phyloP scores from a whole-genome alignment of 2,329 filamentous ascomycete species.

The Botrytis tulipae region DNA sequence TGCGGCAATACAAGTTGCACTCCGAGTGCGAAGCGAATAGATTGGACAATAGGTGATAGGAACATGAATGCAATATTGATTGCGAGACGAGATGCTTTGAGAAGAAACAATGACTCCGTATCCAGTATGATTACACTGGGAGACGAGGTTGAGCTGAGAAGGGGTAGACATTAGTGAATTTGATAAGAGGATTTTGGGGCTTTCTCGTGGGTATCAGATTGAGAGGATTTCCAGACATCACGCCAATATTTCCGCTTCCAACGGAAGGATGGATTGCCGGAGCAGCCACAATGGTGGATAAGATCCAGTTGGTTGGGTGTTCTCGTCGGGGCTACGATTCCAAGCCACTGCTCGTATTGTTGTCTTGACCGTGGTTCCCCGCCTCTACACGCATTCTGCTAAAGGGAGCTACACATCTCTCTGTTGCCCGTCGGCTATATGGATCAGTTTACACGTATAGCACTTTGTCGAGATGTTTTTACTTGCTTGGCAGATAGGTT shows the following conservation, averaged over 20 bases:
- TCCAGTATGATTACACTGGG: not conserved
- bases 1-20: not conserved
- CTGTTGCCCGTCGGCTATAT: not conserved
- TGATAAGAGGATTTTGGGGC: not conserved
- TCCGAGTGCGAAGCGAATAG: not conserved
- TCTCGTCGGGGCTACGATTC: not conserved
- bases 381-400: not conserved
- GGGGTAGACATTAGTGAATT: not conserved
- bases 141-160: not conserved
- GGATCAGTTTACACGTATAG: not conserved
- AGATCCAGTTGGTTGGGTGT: not conserved
- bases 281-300: not conserved
- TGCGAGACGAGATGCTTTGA: not conserved
- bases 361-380: not conserved
- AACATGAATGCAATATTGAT: slow-evolving; percentile 3
- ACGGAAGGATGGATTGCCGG: not conserved
- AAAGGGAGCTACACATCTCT: not conserved
- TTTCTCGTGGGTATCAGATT: not conserved
- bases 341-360: not conserved
- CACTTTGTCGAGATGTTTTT: not conserved
- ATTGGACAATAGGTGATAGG: slow-evolving; percentile 4
- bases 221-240: not conserved
- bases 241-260: not conserved
- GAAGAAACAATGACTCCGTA: not conserved
- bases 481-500: not conserved